Evolutionary conservation across 257 asterid species (phyloP).

Genomic region (Penstemon barbatus): DNA sequence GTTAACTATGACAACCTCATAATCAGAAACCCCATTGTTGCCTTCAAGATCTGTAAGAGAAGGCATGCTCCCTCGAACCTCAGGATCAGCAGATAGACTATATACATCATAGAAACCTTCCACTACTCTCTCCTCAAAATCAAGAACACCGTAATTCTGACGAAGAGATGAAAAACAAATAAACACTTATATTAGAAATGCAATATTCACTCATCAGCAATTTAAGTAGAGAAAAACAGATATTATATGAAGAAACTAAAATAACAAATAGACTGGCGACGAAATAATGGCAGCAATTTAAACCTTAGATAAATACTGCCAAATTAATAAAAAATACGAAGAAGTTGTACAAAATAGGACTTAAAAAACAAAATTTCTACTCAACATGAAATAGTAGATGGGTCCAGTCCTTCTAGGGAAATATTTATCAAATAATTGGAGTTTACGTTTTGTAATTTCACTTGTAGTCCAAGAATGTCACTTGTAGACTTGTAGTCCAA

Average conservation of each 20-base stretch:
- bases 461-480: neutral
- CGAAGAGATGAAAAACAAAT: slow-evolving; percentile 18
- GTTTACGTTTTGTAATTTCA: neutral
- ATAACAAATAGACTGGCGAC: slow-evolving; percentile 2
- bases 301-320: neutral
- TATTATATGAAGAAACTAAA: slow-evolving; percentile 7
- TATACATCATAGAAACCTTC: slow-evolving; percentile 96
- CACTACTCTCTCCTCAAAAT: slow-evolving; percentile 83
- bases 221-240: slow-evolving; percentile 16
- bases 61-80: slow-evolving; percentile 83
- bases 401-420: neutral
- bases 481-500: neutral
- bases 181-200: slow-evolving; percentile 11
- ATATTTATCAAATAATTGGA: neutral
- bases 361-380: slow-evolving; percentile 8
- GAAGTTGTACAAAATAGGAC: neutral
- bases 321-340: neutral
- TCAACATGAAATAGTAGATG: neutral
- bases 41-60: slow-evolving; percentile 85
- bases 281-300: neutral
- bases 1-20: slow-evolving; percentile 84
- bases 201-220: slow-evolving; percentile 14
- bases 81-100: slow-evolving; percentile 63
- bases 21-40: slow-evolving; percentile 60
- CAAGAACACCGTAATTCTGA: slow-evolving; percentile 86